These are phyloP conservation scores for Penicillium roqueforti DNA, from an alignment of 495 filamentous ascomycete genomes.

Conservation along the genomic window DNA sequence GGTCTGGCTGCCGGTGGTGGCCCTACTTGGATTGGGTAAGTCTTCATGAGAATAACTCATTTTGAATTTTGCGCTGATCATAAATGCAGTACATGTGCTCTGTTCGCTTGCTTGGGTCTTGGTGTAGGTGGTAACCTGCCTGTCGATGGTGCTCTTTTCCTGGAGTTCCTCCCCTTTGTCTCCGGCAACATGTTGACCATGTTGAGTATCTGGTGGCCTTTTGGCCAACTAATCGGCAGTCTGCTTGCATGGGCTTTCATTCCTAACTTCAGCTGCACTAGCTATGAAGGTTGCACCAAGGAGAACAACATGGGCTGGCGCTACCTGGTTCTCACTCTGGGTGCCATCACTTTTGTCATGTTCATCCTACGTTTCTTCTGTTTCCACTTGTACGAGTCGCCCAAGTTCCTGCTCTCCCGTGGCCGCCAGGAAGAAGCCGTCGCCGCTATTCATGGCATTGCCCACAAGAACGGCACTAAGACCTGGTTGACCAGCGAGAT, in stretches of 20 bases:
- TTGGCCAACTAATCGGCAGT: constrained; percentile 52
- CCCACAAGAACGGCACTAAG: constrained; percentile 48
- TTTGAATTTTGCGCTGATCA: constrained; percentile 4
- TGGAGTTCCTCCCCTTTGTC: constrained; percentile 55
- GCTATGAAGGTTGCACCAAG: constrained; percentile 49
- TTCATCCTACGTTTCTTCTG: constrained; percentile 69
- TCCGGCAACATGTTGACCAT: constrained; percentile 52
- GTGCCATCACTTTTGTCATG: constrained; percentile 64
- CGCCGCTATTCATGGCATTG: constrained; percentile 58
- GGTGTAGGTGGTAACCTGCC: constrained; percentile 59
- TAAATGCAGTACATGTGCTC: constrained; percentile 30
- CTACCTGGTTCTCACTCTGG: constrained; percentile 67
- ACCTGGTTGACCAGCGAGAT: constrained; percentile 53
- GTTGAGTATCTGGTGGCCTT: constrained; percentile 57
- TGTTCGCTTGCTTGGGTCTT: constrained; percentile 50
- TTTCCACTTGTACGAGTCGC: constrained; percentile 77
- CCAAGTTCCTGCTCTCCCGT: constrained; percentile 72
- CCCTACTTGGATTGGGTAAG: constrained; percentile 49
- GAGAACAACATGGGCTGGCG: constrained; percentile 77
- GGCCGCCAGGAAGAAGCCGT: constrained; percentile 72
- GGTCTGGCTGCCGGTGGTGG: constrained; percentile 52
- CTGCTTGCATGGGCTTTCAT: constrained; percentile 56
- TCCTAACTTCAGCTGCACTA: constrained; percentile 48
- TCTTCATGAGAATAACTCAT: not conserved
- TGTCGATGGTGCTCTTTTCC: constrained; percentile 55